Evolutionary conservation across 1,284 basidiomycete species (phyloP).

Genomic region (Boletus smithii): DNA sequence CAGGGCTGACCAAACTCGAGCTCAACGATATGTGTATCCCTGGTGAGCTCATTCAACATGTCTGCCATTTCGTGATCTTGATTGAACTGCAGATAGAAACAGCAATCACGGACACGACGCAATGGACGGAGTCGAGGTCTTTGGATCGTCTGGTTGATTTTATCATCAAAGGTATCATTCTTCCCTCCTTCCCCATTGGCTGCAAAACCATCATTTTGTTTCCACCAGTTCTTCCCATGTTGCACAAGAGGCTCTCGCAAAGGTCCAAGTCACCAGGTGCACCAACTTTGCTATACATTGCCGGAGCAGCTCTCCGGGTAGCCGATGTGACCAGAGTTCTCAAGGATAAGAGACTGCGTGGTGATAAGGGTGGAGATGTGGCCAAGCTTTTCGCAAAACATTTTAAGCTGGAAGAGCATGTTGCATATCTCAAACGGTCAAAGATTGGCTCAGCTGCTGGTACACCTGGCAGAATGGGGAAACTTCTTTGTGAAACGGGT

Average conservation of each 20-base stretch:
- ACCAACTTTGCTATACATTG: constrained; percentile 74
- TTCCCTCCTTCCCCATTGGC: not conserved
- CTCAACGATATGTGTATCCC: constrained; percentile 69
- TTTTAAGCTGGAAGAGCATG: constrained; percentile 79
- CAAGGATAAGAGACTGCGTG: constrained; percentile 62
- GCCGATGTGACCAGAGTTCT: constrained; percentile 71
- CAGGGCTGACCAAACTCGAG: constrained; percentile 66
- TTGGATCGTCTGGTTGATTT: constrained; percentile 69
- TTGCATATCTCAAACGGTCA: constrained; percentile 68
- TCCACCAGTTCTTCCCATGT: constrained; percentile 57
- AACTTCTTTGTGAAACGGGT: constrained; percentile 76
- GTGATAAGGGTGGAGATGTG: constrained; percentile 77
- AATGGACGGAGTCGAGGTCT: constrained; percentile 66
- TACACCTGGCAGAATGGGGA: constrained; percentile 78
- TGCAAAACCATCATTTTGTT: not conserved
- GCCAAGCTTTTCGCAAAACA: constrained; percentile 86
- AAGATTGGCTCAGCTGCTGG: constrained; percentile 77
- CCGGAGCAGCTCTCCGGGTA: constrained; percentile 76
- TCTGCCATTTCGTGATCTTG: constrained; percentile 32
- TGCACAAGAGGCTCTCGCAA: constrained; percentile 67
- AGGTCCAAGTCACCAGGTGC: constrained; percentile 70
- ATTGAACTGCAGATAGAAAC: constrained; percentile 59
- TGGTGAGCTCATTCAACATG: constrained; percentile 45
- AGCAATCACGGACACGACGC: constrained; percentile 68
- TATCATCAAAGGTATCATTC: constrained; percentile 60